Evolutionary conservation across 768 basidiomycete species (phyloP).

Genomic region (Lactifluus hygrophoroides): DNA sequence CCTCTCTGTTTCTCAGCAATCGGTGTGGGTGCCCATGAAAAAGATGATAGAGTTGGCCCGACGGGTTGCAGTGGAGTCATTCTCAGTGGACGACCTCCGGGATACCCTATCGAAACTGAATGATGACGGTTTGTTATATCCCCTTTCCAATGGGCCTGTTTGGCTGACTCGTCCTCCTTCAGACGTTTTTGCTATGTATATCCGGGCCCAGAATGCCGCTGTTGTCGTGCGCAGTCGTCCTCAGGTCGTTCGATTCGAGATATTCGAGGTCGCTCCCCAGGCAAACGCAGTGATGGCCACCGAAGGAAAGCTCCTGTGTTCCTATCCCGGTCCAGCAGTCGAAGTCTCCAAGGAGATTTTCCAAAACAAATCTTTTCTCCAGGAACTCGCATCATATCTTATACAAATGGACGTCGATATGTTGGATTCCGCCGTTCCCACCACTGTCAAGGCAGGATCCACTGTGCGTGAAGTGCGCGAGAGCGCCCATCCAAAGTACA

Average conservation of each 20-base stretch:
- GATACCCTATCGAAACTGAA: not conserved
- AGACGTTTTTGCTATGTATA: slow-evolving; percentile 6
- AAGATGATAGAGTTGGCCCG: not conserved
- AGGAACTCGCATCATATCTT: slow-evolving; percentile 34
- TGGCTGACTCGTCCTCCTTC: not conserved
- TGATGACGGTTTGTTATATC: not conserved
- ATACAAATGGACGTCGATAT: slow-evolving; percentile 28
- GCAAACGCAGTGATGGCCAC: slow-evolving; percentile 30
- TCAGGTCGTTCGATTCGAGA: slow-evolving; percentile 22
- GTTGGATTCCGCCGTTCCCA: slow-evolving; percentile 29
- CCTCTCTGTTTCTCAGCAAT: not conserved
- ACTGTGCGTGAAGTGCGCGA: slow-evolving; percentile 30
- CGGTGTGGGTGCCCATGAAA: not conserved
- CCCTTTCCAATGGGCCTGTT: too few relatives aligned
- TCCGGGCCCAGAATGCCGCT: slow-evolving; percentile 7
- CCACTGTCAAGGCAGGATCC: slow-evolving; percentile 28
- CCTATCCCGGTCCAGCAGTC: slow-evolving; percentile 39
- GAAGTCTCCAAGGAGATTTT: slow-evolving; percentile 27
- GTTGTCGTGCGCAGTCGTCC: not conserved
- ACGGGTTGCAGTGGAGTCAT: not conserved
- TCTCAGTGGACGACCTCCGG: not conserved
- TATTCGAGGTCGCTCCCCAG: slow-evolving; percentile 38
- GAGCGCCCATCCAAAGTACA: slow-evolving; percentile 37
- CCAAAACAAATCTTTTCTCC: slow-evolving; percentile 26
- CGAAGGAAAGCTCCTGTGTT: slow-evolving; percentile 36